Conservation (phyloP, 768 basidiomycete species). For the Pholiota conissans region DNA sequence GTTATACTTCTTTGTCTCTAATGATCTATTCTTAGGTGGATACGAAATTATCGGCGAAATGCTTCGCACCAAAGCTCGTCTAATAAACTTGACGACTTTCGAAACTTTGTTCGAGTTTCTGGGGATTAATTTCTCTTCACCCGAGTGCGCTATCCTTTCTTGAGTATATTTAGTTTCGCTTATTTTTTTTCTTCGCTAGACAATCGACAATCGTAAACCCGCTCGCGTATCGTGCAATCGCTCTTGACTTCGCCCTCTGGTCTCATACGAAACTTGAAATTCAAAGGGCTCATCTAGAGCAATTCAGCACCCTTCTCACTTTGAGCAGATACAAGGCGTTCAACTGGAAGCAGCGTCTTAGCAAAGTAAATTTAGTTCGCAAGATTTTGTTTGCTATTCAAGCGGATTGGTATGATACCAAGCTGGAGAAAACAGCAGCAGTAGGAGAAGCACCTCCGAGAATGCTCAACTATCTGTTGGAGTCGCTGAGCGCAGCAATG, state of each 20-base stretch:
- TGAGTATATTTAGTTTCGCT: background rate
- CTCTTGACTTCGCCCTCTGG: constrained; percentile 92
- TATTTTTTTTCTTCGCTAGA: constrained; percentile 33
- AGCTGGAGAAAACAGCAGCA: background rate
- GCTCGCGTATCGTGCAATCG: constrained; percentile 78
- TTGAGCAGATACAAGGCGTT: constrained; percentile 75
- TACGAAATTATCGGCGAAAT: constrained; percentile 85
- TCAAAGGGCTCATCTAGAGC: constrained; percentile 77
- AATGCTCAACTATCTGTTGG: constrained; percentile 48
- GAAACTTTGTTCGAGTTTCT: constrained; percentile 85
- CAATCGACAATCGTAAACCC: constrained; percentile 82
- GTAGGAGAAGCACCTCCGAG: constrained; percentile 27
- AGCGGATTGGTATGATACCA: constrained; percentile 66
- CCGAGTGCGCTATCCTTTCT: constrained; percentile 58
- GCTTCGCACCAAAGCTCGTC: constrained; percentile 64
- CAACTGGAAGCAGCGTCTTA: constrained; percentile 73
- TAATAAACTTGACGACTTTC: constrained; percentile 80
- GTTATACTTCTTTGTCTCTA: background rate
- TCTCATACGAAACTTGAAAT: constrained; percentile 64
- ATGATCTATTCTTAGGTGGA: constrained; percentile 53
- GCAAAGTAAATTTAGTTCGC: constrained; percentile 67
- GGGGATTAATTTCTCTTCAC: constrained; percentile 79
- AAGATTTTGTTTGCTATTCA: constrained; percentile 83
- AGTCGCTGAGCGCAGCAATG: constrained; percentile 60
- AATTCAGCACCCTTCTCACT: constrained; percentile 74